phyloP scores from a whole-genome alignment of 805 yeast species.

The Saturnispora silvae region DNA sequence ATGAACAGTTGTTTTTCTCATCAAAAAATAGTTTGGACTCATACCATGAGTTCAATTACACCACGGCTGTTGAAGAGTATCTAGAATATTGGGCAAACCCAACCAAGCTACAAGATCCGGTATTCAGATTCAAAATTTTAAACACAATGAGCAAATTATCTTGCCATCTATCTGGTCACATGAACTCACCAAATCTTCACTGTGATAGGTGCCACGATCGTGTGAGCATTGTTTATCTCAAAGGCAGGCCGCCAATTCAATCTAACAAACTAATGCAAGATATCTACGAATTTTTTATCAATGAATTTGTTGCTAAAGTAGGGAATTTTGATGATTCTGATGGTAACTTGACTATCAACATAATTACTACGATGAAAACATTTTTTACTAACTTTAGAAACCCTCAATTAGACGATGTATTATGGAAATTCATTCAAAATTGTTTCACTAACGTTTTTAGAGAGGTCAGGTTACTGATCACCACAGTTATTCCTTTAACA shows the following conservation, averaged over 20 bases:
- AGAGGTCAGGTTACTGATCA: constrained; percentile 44
- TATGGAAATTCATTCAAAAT: constrained; percentile 32
- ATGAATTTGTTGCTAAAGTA: constrained; percentile 12
- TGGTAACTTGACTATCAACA: constrained; percentile 29
- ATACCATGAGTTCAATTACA: constrained; percentile 2
- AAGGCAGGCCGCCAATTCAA: constrained; percentile 22
- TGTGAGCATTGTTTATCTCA: constrained; percentile 6
- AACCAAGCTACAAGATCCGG: background rate
- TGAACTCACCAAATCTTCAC: constrained; percentile 20
- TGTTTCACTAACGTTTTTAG: constrained; percentile 36
- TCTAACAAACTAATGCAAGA: constrained; percentile 13
- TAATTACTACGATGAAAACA: constrained; percentile 36
- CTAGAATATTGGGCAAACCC: constrained; percentile 2
- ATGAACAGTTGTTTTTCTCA: background rate
- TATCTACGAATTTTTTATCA: constrained; percentile 21
- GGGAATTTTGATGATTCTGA: constrained; percentile 15
- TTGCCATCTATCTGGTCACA: constrained; percentile 32
- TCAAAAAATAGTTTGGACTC: background rate
- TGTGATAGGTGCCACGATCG: constrained; percentile 31
- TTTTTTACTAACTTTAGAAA: constrained; percentile 45
- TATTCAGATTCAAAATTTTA: constrained; percentile 17
- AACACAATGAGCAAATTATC: constrained; percentile 33
- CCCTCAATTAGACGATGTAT: constrained; percentile 26
- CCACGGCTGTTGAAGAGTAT: constrained; percentile 4
- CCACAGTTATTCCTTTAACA: constrained; percentile 41